These are phyloP conservation scores for Claviceps maximensis DNA, from an alignment of 2,329 filamentous ascomycete species.

Conservation along the genomic window DNA sequence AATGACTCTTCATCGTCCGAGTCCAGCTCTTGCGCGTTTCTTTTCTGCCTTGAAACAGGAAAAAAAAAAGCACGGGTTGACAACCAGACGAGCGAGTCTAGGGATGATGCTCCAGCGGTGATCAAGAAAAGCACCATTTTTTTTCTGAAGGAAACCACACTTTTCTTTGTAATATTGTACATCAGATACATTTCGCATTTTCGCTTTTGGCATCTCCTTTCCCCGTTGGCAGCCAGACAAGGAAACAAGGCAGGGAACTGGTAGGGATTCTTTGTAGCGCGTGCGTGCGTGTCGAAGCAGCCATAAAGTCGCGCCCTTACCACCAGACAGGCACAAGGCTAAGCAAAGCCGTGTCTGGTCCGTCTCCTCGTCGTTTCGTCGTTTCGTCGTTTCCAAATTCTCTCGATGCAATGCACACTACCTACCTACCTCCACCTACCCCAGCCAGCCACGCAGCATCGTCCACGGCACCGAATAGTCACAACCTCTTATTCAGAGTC, in stretches of 20 bases:
- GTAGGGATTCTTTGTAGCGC: background rate
- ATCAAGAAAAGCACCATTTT: background rate
- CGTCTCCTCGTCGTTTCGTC: no score
- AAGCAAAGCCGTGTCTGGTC: no score
- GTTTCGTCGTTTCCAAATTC: no score
- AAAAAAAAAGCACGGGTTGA: background rate
- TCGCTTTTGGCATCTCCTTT: background rate
- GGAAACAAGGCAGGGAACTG: background rate
- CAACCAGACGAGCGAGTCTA: background rate
- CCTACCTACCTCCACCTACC: no score
- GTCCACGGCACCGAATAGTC: no score
- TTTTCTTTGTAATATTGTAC: constrained; percentile 9
- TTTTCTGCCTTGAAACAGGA: background rate
- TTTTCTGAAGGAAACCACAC: background rate
- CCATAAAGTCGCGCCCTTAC: no score
- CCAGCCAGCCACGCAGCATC: no score
- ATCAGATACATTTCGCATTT: constrained; percentile 5
- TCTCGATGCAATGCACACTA: no score
- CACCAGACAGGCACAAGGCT: no score
- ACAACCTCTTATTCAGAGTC: no score
- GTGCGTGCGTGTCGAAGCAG: no score
- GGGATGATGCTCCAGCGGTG: background rate
- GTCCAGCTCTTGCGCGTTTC: no score
- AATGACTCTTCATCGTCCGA: background rate
- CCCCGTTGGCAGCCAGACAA: background rate